Evolutionary conservation across 2,329 filamentous ascomycete genomes (phyloP).

Genomic region (Taxawa tesnikishii): DNA sequence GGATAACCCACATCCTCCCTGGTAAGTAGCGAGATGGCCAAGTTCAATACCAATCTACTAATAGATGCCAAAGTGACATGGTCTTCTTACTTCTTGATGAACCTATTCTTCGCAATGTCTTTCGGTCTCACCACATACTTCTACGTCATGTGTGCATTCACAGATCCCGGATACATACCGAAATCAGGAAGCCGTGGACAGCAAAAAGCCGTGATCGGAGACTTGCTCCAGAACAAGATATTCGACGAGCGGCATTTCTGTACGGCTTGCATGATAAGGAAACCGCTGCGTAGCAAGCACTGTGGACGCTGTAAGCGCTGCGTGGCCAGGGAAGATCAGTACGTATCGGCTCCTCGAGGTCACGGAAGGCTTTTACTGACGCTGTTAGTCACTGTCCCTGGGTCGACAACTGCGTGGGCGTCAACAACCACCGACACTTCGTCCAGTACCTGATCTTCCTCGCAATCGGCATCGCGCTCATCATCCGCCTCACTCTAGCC

Average conservation of each 20-base stretch:
- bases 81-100: conserved; percentile 56
- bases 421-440: conserved; percentile 95
- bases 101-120: conserved; percentile 58
- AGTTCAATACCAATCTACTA: conserved; percentile 6
- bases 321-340: conserved; percentile 94
- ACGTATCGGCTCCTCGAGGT: conserved; percentile 52
- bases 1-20: conserved; percentile 58
- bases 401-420: conserved; percentile 91
- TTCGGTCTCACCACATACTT: conserved; percentile 68
- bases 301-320: conserved; percentile 85
- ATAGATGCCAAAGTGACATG: conserved; percentile 45
- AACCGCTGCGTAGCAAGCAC: conserved; percentile 88
- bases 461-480: conserved; percentile 59
- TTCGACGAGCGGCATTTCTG: conserved; percentile 95
- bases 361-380: too few relatives aligned
- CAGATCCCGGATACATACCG: conserved; percentile 86
- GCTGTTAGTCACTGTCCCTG: conserved; percentile 96
- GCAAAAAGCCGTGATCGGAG: conserved; percentile 79
- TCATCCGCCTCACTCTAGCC: conserved; percentile 59
- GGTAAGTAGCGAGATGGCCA: conserved; percentile 35
- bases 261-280: conserved; percentile 85
- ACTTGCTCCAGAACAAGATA: conserved; percentile 72
- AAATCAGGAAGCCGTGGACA: conserved; percentile 81
- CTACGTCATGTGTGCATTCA: conserved; percentile 72
- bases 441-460: conserved; percentile 76